Percentiles rank a stretch among this genome's conserved stretches.
Conservation (phyloP, 805 yeast species). For the Kazachstania taianensis region DNA sequence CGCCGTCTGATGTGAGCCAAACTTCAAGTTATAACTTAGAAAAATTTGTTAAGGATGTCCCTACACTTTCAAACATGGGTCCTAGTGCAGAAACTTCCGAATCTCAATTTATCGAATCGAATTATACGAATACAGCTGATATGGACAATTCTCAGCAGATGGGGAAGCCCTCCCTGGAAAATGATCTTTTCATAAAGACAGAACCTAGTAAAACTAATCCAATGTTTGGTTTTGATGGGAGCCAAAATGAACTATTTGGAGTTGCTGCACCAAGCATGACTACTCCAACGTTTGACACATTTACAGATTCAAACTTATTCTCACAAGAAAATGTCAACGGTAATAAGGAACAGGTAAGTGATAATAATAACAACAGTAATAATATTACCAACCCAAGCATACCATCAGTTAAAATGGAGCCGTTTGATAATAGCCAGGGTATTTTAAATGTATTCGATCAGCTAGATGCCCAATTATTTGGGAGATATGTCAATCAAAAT, state of each 20-base stretch:
- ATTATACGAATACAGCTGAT: neutral
- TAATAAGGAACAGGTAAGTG: neutral
- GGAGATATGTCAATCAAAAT: conserved; percentile 45
- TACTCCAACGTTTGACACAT: neutral
- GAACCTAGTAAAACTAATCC: neutral
- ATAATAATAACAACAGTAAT: too few relatives aligned
- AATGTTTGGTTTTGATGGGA: conserved; percentile 5
- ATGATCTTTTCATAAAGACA: conserved; percentile 3
- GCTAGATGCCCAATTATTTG: conserved; percentile 76
- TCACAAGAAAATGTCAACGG: neutral
- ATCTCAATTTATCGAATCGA: neutral
- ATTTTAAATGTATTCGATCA: conserved; percentile 80
- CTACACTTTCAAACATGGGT: too few relatives aligned
- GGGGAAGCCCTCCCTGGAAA: neutral
- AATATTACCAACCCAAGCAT: too few relatives aligned
- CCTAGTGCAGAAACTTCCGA: neutral
- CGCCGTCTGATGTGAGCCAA: neutral
- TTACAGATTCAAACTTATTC: neutral
- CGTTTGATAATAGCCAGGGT: conserved; percentile 17
- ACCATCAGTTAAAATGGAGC: neutral
- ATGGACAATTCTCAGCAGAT: neutral
- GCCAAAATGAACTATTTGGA: conserved; percentile 3
- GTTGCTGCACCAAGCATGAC: conserved; percentile 1
- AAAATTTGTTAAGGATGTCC: conserved; percentile 2
- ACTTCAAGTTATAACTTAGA: conserved; percentile 2